Percentiles rank a stretch among this genome's conserved stretches.
These are phyloP conservation scores for Breviolum minutum DNA, from an alignment of 73 alveolate species.

Conservation along the genomic window DNA sequence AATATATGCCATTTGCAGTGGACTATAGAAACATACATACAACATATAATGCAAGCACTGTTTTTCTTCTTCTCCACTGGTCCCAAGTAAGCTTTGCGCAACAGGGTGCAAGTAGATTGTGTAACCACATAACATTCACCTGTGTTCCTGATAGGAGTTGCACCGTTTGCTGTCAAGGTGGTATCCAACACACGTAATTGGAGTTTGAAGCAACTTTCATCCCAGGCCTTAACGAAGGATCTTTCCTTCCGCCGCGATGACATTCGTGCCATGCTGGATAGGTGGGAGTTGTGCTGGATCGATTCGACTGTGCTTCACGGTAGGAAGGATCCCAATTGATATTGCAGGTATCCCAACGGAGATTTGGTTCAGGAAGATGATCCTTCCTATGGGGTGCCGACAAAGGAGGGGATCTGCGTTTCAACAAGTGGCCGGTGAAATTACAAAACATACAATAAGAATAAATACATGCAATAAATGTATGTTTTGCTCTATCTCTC, in stretches of 20 bases:
- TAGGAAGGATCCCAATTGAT: not conserved
- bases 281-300: not conserved
- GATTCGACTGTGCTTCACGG: not conserved
- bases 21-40: not conserved
- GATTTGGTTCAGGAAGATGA: constrained; percentile 12
- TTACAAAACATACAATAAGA: too few relatives aligned
- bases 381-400: not conserved
- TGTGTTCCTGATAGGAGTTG: not conserved
- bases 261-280: constrained; percentile 6
- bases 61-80: too few relatives aligned
- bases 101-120: too few relatives aligned
- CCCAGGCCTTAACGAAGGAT: not conserved
- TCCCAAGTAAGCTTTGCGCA: too few relatives aligned
- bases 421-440: not conserved
- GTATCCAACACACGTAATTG: not conserved
- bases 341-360: constrained; percentile 24
- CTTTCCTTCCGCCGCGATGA: not conserved
- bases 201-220: too few relatives aligned
- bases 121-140: not conserved
- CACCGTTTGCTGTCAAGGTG: not conserved
- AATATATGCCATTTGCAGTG: too few relatives aligned
- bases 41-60: too few relatives aligned
- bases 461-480: too few relatives aligned
- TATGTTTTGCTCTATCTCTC: not conserved
- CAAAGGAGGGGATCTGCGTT: not conserved